These are phyloP conservation scores for Flaveria robusta DNA, from an alignment of 129 eudicot species.

Conservation along the genomic window DNA sequence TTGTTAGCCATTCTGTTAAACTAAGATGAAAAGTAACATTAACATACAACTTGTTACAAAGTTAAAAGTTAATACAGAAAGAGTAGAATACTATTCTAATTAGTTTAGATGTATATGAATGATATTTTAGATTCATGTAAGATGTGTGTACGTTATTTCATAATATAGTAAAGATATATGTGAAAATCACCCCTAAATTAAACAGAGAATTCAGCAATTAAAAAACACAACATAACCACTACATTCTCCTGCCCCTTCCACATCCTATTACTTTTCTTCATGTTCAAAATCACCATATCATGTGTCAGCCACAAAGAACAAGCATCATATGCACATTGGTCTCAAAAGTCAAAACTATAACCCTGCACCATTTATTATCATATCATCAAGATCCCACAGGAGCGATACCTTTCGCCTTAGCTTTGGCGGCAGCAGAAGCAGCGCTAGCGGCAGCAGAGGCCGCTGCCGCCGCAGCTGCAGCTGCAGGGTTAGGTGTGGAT, in stretches of 20 bases:
- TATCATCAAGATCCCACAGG: conserved; percentile 68
- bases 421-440: conserved; percentile 76
- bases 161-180: too few species aligned
- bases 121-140: too few species aligned
- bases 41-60: too few species aligned
- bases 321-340: conserved; percentile 45
- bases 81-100: too few species aligned
- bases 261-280: conserved; percentile 28
- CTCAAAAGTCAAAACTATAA: conserved; percentile 23
- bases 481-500: conserved; percentile 49
- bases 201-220: conserved; percentile 21
- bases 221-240: conserved; percentile 27
- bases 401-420: conserved; percentile 78
- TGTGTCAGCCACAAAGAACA: conserved; percentile 31
- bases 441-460: conserved; percentile 67
- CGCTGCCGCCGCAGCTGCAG: conserved; percentile 62
- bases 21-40: too few species aligned
- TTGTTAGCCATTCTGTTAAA: too few species aligned
- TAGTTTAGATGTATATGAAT: too few species aligned
- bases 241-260: conserved; percentile 23
- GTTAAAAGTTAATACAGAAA: too few species aligned
- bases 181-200: neutral
- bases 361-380: conserved; percentile 20
- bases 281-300: conserved; percentile 30
- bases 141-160: too few species aligned